Evolutionary conservation across 2,329 filamentous ascomycete species (phyloP), one percentile per base, ranked within the genome.

Genomic region (Cryphonectria naterciae): DNA sequence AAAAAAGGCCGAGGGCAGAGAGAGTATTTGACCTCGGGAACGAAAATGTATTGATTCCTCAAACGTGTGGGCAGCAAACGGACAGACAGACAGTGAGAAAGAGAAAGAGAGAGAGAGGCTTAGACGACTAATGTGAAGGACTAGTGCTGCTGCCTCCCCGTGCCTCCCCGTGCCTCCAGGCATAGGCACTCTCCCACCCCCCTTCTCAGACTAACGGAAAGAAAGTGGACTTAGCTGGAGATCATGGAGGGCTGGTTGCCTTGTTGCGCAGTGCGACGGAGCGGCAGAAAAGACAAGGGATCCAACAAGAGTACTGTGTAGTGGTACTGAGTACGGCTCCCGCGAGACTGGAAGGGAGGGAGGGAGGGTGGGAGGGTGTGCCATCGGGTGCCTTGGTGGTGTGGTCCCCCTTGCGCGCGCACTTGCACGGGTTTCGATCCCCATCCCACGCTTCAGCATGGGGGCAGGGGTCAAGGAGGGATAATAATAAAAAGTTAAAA

Each of bases 21-120:
- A 35, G 43, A 32, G 70, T 67, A 74, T 74, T 68, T 73, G 68
- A 71, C 41, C 52, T 61, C 65, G 70, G 68, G 68, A 32, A 49
- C 52, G 22, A 70, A 67, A 71, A 70, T 72, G 68, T 67, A 72
- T 72, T 72, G 70, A 70, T 68, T 72, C 72, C 70, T 74, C 73
- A 75, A 75, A n/a, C 49, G n/a, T 72, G 68, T 72, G 70, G 66
- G 32, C 70, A 72, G 68, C 68, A 52, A 68, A 65, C 46, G 52
- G 70, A 39, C 74, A 72, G 61, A 64, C 56, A 19, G 68, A 49
- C 2, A 46, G 17, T n/a, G n/a, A n/a, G n/a, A n/a, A n/a, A n/a
- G n/a, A n/a, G 39, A 58, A 68, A 43, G 73, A 71, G 61, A 64
- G 62, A 28, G 68, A 49, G 13, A 63, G 64, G 32, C 52, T 43